phyloP scores from a whole-genome alignment of 2,329 filamentous ascomycete species.

The Emergomyces pasteurianus region DNA sequence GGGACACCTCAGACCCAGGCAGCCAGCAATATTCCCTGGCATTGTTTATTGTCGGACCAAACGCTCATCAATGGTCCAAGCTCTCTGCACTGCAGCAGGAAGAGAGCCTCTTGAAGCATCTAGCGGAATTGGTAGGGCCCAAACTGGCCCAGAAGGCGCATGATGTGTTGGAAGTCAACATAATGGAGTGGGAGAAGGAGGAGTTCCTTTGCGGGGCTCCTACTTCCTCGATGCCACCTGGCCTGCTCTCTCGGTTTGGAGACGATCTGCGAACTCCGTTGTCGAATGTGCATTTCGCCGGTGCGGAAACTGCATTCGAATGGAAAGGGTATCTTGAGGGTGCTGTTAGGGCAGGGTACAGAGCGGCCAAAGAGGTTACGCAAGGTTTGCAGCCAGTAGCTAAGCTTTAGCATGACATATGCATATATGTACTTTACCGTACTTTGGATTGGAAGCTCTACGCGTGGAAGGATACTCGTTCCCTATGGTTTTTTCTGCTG shows the following conservation, averaged over 20 bases:
- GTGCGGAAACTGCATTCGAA: conserved; percentile 40
- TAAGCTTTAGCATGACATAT: background rate
- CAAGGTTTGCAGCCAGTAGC: conserved; percentile 26
- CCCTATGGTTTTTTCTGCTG: background rate
- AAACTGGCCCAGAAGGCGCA: conserved; percentile 9
- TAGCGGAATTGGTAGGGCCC: conserved; percentile 19
- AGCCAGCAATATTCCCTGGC: conserved; percentile 23
- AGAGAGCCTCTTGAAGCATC: conserved; percentile 20
- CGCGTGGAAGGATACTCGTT: no score
- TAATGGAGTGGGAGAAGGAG: conserved; percentile 28
- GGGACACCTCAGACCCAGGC: conserved; percentile 27
- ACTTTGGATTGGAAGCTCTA: no score
- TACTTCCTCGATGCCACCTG: conserved; percentile 24
- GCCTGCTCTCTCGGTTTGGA: conserved; percentile 21
- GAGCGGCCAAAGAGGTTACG: conserved; percentile 29
- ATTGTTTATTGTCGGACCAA: conserved; percentile 29
- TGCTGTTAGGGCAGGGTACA: conserved; percentile 39
- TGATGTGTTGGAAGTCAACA: conserved; percentile 12
- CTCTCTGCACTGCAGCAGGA: conserved; percentile 13
- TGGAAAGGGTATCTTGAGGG: conserved; percentile 52
- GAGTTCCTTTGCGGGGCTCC: conserved; percentile 28
- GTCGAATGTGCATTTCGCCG: conserved; percentile 40
- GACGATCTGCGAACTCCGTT: conserved; percentile 21
- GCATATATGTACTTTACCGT: background rate
- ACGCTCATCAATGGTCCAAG: conserved; percentile 25